phyloP scores from a whole-genome alignment of 1,284 basidiomycete species.

The Malassezia dermatis region DNA sequence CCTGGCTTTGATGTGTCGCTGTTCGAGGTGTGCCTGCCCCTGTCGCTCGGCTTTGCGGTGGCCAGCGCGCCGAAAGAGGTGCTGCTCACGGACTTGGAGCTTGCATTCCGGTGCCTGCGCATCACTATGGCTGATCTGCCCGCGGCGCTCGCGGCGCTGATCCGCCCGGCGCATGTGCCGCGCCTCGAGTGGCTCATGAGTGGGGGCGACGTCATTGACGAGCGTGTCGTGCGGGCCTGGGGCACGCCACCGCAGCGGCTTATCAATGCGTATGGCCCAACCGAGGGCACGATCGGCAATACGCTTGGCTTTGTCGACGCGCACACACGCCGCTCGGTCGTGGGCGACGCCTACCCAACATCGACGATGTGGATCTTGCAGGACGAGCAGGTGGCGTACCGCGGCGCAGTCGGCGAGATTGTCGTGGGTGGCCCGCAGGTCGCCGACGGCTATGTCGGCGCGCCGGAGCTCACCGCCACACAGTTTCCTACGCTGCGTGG shows the following conservation, averaged over 20 bases:
- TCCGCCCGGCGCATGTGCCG: conserved; percentile 32
- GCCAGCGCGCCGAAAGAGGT: conserved; percentile 37
- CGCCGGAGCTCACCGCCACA: conserved; percentile 30
- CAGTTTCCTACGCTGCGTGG: conserved; percentile 33
- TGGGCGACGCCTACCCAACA: conserved; percentile 33
- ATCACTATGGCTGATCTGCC: conserved; percentile 44
- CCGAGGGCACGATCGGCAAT: conserved; percentile 45
- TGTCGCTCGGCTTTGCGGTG: conserved; percentile 37
- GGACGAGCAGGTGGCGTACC: conserved; percentile 16
- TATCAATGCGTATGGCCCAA: conserved; percentile 46
- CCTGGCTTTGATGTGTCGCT: conserved; percentile 43
- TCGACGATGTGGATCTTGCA: conserved; percentile 31
- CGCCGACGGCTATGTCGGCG: conserved; percentile 39
- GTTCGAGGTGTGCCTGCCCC: conserved; percentile 45
- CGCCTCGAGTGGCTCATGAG: conserved; percentile 46
- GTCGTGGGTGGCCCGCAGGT: conserved; percentile 43
- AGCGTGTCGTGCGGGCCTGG: conserved; percentile 38
- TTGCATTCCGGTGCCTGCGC: conserved; percentile 27
- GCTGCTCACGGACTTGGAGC: conserved; percentile 36
- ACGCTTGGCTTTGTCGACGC: conserved; percentile 37
- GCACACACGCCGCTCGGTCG: conserved; percentile 24
- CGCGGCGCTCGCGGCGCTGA: conserved; percentile 35
- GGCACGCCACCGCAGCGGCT: conserved; percentile 27
- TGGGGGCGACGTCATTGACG: conserved; percentile 44
- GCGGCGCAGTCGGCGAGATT: conserved; percentile 38